These are phyloP conservation scores for Suhomyces anneliseae DNA, from an alignment of 1,139 yeast species.

Conservation along the genomic window DNA sequence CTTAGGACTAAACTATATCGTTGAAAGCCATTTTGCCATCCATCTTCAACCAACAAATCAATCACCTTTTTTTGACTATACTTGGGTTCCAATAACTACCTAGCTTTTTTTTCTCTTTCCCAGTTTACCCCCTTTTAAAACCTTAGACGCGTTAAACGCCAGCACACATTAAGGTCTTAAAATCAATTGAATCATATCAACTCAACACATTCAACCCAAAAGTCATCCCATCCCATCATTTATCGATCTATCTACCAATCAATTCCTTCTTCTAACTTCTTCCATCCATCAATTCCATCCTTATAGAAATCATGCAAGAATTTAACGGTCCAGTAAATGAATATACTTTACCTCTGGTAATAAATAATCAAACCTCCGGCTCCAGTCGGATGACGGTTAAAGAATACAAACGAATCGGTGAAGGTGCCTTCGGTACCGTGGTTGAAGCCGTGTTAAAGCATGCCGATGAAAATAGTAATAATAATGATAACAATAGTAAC, in stretches of 20 bases:
- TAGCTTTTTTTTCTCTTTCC: too few relatives aligned
- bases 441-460: conserved; percentile 63
- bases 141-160: background rate
- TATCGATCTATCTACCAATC: background rate
- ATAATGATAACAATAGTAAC: conserved; percentile 16
- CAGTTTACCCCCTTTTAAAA: too few relatives aligned
- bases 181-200: too few relatives aligned
- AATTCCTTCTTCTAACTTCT: background rate
- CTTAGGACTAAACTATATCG: background rate
- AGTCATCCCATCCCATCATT: too few relatives aligned
- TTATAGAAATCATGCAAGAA: conserved; percentile 6
- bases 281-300: background rate
- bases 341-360: conserved; percentile 53
- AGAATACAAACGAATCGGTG: conserved; percentile 74
- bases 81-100: background rate
- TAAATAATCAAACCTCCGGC: conserved; percentile 54
- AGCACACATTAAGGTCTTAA: background rate
- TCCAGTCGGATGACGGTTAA: conserved; percentile 64
- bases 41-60: background rate
- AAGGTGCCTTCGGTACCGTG: conserved; percentile 84
- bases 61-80: background rate
- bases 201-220: too few relatives aligned
- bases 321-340: conserved; percentile 18
- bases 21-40: background rate
- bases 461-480: conserved; percentile 14